Evolutionary conservation across 2,329 filamentous ascomycete genomes (phyloP).

Genomic region (Fusarium pilosicola): DNA sequence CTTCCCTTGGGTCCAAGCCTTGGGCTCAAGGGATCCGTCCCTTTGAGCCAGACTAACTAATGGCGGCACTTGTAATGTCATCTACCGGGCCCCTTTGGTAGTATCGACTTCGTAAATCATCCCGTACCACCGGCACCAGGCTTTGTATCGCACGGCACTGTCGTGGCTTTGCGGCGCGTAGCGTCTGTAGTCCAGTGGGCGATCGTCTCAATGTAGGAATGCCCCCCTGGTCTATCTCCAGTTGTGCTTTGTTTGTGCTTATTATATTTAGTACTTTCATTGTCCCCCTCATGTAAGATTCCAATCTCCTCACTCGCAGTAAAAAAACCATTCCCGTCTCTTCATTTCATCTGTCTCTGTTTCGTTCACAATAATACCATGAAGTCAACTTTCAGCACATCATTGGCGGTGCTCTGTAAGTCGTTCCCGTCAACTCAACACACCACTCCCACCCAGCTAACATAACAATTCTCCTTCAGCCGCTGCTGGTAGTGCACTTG

Average conservation of each 20-base stretch:
- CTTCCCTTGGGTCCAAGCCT: neutral
- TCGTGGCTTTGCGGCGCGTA: constrained; percentile 23
- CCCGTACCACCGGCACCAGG: neutral
- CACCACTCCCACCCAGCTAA: constrained; percentile 4
- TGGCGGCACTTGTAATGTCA: constrained; percentile 22
- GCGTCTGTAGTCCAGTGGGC: constrained; percentile 12
- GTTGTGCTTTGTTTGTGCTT: constrained; percentile 18
- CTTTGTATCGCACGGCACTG: neutral
- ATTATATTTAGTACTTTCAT: constrained; percentile 25
- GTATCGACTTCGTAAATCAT: constrained; percentile 9
- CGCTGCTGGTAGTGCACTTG: constrained; percentile 34
- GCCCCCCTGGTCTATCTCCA: constrained; percentile 11
- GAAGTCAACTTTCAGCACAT: constrained; percentile 33
- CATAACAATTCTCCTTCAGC: constrained; percentile 28
- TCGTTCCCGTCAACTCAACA: neutral
- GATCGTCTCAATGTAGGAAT: constrained; percentile 17
- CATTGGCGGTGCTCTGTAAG: constrained; percentile 38
- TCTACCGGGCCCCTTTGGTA: constrained; percentile 16
- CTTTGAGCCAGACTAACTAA: constrained; percentile 1
- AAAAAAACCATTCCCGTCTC: neutral
- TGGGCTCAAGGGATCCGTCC: neutral
- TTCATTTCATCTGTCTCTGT: neutral
- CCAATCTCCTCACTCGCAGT: neutral
- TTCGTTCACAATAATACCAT: constrained; percentile 12
- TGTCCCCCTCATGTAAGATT: constrained; percentile 15